Evolutionary conservation across 371 early-diverging fungal genomes (phyloP).

Genomic region (Mucor piriformis): DNA sequence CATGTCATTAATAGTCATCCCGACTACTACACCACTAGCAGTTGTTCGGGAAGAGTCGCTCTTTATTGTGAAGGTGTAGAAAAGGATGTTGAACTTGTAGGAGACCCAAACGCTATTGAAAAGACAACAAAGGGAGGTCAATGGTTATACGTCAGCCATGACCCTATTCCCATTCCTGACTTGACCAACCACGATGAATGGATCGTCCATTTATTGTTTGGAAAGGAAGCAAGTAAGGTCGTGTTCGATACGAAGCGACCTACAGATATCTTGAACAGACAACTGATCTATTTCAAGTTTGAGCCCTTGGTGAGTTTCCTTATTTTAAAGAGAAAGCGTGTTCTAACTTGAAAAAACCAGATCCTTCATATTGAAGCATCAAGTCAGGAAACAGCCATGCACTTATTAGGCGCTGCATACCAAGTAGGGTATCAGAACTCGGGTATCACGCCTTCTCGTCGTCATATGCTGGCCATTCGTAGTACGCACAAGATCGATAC

Average conservation of each 20-base stretch:
- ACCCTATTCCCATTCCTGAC: conserved; percentile 51
- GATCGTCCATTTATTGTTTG: conserved; percentile 44
- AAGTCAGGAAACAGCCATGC: conserved; percentile 54
- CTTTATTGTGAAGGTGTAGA: conserved; percentile 55
- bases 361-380: conserved; percentile 66
- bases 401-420: conserved; percentile 52
- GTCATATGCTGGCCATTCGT: conserved; percentile 67
- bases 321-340: background rate
- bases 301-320: conserved; percentile 60
- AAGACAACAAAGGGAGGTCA: conserved; percentile 57
- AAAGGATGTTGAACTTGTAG: conserved; percentile 11
- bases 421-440: conserved; percentile 67
- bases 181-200: conserved; percentile 16
- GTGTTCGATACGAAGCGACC: conserved; percentile 19
- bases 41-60: conserved; percentile 65
- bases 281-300: conserved; percentile 63
- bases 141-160: conserved; percentile 67
- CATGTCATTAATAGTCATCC: conserved; percentile 74
- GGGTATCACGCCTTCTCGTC: conserved; percentile 60
- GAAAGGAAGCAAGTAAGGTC: conserved; percentile 35
- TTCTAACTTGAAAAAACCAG: conserved; percentile 24
- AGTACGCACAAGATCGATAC: conserved; percentile 65
- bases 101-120: conserved; percentile 7
- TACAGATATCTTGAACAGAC: conserved; percentile 19
- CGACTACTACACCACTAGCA: conserved; percentile 65